A percentile compares a stretch with the other conserved stretches of the same genome.
Evolutionary conservation across 345 rosid species (phyloP).

Genomic region (Citrus glauca): DNA sequence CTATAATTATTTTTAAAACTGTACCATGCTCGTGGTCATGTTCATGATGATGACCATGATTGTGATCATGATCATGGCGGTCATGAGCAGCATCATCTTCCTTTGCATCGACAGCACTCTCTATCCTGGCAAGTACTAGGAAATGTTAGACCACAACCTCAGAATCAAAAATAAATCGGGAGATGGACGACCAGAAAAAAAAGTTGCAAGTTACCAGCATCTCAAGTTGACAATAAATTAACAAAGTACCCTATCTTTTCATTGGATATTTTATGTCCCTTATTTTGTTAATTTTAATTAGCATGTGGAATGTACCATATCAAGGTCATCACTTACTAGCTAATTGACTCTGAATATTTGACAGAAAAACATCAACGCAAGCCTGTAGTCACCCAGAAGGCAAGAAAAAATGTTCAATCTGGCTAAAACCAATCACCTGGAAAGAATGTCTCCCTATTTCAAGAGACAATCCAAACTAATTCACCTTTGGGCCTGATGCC

Average conservation of each 20-base stretch:
- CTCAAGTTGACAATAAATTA: not conserved
- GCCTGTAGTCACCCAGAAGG: too few species aligned
- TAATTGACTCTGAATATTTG: not conserved
- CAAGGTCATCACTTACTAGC: not conserved
- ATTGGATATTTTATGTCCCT: not conserved
- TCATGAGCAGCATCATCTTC: slow-evolving; percentile 44
- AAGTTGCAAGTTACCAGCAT: not conserved
- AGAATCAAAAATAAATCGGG: not conserved
- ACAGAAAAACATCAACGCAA: not conserved
- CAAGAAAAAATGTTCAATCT: too few species aligned
- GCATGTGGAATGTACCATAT: not conserved
- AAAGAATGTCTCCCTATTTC: not conserved
- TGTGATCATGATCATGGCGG: slow-evolving; percentile 38
- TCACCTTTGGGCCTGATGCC: not conserved
- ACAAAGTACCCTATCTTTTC: not conserved
- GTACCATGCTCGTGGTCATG: slow-evolving; percentile 61
- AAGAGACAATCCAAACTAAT: not conserved
- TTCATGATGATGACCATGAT: slow-evolving; percentile 22
- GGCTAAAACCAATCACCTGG: not conserved
- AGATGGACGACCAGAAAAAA: not conserved
- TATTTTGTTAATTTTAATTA: not conserved
- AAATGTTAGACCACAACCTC: slow-evolving; percentile 11
- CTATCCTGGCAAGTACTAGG: slow-evolving; percentile 54
- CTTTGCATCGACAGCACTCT: slow-evolving; percentile 60
- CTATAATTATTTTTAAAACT: not conserved